These are phyloP conservation scores for Alternaria triticina DNA, from an alignment of 2,329 filamentous ascomycete species.

Conservation along the genomic window DNA sequence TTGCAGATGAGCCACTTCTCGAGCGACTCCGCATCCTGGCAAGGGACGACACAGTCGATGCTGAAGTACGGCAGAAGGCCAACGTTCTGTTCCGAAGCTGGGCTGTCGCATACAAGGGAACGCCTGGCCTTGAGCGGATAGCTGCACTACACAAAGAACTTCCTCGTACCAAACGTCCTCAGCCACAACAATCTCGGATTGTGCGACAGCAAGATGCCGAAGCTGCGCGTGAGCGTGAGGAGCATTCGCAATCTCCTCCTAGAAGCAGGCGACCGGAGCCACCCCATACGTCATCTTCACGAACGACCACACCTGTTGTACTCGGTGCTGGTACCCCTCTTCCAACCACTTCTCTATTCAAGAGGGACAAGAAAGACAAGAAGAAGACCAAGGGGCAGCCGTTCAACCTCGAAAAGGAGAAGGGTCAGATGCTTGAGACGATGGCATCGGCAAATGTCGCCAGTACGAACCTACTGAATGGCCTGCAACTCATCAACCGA, in stretches of 20 bases:
- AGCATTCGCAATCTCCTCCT: constrained; percentile 41
- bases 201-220: constrained; percentile 80
- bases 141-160: constrained; percentile 77
- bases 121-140: constrained; percentile 79
- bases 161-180: constrained; percentile 66
- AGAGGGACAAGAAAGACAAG: constrained; percentile 61
- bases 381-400: constrained; percentile 63
- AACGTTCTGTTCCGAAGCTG: constrained; percentile 85
- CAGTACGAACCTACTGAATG: constrained; percentile 88
- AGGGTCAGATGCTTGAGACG: constrained; percentile 82
- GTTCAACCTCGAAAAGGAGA: constrained; percentile 88
- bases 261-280: constrained; percentile 30
- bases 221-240: constrained; percentile 72
- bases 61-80: constrained; percentile 86
- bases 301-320: constrained; percentile 32
- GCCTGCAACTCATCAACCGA: constrained; percentile 87
- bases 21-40: constrained; percentile 89
- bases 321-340: constrained; percentile 37
- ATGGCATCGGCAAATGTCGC: constrained; percentile 90
- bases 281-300: constrained; percentile 39
- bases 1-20: constrained; percentile 88
- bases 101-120: constrained; percentile 81
- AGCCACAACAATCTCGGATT: constrained; percentile 78
- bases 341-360: constrained; percentile 61
- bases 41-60: constrained; percentile 82